Evolutionary conservation across 768 basidiomycete genomes (phyloP), one percentile per base, ranked within the genome.

Genomic region (Paxillus ammoniavirescens): DNA sequence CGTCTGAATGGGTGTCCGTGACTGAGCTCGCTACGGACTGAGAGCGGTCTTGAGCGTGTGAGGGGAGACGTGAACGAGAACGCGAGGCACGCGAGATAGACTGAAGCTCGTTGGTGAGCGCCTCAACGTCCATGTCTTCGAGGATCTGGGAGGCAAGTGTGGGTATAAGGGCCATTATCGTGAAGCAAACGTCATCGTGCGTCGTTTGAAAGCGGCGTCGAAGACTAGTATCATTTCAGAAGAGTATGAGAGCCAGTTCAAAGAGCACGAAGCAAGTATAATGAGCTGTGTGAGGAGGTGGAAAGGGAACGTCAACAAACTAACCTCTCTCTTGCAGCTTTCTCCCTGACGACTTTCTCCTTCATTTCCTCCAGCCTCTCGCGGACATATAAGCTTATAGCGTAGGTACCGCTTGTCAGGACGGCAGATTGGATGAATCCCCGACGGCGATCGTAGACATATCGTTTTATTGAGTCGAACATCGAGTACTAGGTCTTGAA

Each of bases 71-170:
- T 18, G 49, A 53, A 57, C 57, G 62, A 28, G 61, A 43, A 38
- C 56, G 66, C 52, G 50, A 69, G 3, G 73, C 65, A 43, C 66
- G 78, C 49, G 74, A 80, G 57, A 71, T 67, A 12, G 73, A 67
- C 61, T 81, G 80, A 17, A 83, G 62, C 57, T 78, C 86, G 14
- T 77, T 67, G 0, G 86, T 91, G 12, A 90, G 70, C 0, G 74
- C 74, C 58, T 93, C 91, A 15, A 93, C 87, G 57, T 93, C 84
- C 82, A 93, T 87, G 30, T 81, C 82, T 21, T 76, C 73, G n/a
- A 88, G 69, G 12, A 93, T 75, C 55, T 86, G 82, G 13, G 78
- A 72, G 6, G 82, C 78, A 15, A 92, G 77, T 1, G 85, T 84
- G 2, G 86, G 84, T 15, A 91, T 68, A 38, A 87, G 76, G 0